A percentile compares a stretch with the other conserved stretches of the same genome.
These are phyloP conservation scores for Neonectria magnoliae DNA, from an alignment of 2,329 filamentous ascomycete genomes.

Conservation along the genomic window DNA sequence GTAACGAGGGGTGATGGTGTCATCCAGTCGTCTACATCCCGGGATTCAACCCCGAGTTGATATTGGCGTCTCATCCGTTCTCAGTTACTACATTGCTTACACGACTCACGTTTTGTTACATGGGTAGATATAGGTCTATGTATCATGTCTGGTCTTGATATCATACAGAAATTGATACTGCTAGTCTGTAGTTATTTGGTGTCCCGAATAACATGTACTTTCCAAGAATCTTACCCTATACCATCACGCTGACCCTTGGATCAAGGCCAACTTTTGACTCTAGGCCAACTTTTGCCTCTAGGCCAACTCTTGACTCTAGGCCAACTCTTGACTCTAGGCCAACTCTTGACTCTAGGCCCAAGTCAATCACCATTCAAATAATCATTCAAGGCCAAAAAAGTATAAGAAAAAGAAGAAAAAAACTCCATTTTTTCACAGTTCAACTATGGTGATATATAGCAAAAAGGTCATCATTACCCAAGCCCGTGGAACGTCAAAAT, in stretches of 20 bases:
- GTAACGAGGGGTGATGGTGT: constrained; percentile 28
- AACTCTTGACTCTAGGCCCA: too few species aligned
- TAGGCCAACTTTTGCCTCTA: too few species aligned
- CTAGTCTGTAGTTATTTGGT: too few species aligned
- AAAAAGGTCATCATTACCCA: constrained; percentile 17
- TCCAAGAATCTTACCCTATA: background rate
- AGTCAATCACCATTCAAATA: too few species aligned
- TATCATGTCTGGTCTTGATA: background rate
- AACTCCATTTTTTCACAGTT: constrained; percentile 3
- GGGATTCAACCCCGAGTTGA: background rate
- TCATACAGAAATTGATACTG: too few species aligned
- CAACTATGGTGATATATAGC: constrained; percentile 17
- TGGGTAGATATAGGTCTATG: background rate
- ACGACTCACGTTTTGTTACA: background rate
- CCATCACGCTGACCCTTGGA: background rate
- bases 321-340: too few species aligned
- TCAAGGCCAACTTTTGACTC: too few species aligned
- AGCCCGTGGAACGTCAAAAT: constrained; percentile 16
- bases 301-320: too few species aligned
- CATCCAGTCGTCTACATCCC: constrained; percentile 22
- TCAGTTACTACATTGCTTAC: background rate
- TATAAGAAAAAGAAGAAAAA: background rate
- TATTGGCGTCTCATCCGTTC: background rate
- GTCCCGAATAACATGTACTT: background rate
- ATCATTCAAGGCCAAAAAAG: too few species aligned